Base-by-base conservation (phyloP, 495 filamentous ascomycete genomes). In the Paragyromitra xinjiangensis region DNA sequence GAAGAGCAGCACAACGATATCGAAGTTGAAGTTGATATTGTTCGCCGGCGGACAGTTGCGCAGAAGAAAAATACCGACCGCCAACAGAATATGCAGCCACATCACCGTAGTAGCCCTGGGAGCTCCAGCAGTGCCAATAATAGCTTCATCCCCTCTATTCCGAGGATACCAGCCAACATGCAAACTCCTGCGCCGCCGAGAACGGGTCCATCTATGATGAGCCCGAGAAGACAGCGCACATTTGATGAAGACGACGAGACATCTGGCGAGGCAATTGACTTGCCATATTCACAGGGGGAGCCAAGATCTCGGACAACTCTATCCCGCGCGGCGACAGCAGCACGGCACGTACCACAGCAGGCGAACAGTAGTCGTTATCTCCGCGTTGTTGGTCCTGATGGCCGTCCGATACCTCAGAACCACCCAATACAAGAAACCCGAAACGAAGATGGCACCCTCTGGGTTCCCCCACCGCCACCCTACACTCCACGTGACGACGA, bases 401-500 rank as follows among this genome's bases (percentile, higher is more conserved):
- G 90, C 14, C 86, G 90, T 44, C 84, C 87, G 19, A 87, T 93
- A 69, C 87, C 92, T 72, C 94, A 94, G 11, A 92, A 96, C 83
- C 93, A 96, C 83, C 58, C 64, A 12, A 37, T 65, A 19, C 66
- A 56, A 19, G 69, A 80, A 22, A 61, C 69, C n/a, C 70, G 69
- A 9, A 92, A 97, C 81, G 93, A 93, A 3, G 94, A 97, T 77
- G 93, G 94, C 74, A 73, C 69, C 24, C 22, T 51, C 14, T 97
- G 94, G 94, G 92, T 94, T 6, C 92, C 94, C 26, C 94, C 94
- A 0, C 94, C 94, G n/a, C 94, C 94, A 12, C 92, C 93, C 7
- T 97, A 97, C 79, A 88, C 89, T 22, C 89, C 88, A 14, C 89
- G 93, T 14, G 86, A 92, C 40, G 90, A 92, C 6, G 86, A 83